Evolutionary conservation across 441 rosid species (phyloP).

Genomic region (Bocquillonia castaneifolia): DNA sequence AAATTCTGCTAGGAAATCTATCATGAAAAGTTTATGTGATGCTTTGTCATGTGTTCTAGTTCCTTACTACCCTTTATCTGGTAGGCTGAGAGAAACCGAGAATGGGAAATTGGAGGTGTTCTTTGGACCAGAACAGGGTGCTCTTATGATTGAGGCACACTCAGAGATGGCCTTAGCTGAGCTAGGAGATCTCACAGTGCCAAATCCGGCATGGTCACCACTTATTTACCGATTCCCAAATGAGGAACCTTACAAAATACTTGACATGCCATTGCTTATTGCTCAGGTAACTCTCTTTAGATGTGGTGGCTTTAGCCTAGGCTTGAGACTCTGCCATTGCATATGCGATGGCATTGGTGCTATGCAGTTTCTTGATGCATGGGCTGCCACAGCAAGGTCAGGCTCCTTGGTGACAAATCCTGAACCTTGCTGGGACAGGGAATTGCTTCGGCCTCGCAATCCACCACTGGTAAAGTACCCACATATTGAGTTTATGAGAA

Average conservation of each 20-base stretch:
- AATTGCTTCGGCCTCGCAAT: constrained; percentile 55
- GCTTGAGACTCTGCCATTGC: constrained; percentile 81
- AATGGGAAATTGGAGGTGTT: constrained; percentile 70
- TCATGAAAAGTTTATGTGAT: constrained; percentile 37
- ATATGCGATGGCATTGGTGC: constrained; percentile 90
- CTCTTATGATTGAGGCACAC: constrained; percentile 62
- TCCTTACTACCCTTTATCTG: constrained; percentile 80
- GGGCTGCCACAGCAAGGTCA: constrained; percentile 66
- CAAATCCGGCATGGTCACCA: constrained; percentile 88
- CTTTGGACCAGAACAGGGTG: constrained; percentile 70
- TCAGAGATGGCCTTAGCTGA: constrained; percentile 49
- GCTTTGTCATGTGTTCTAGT: constrained; percentile 62
- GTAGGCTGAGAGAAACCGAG: constrained; percentile 58
- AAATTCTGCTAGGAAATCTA: constrained; percentile 18
- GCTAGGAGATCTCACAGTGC: constrained; percentile 71
- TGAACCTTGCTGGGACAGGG: constrained; percentile 77
- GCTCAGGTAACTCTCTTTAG: constrained; percentile 72
- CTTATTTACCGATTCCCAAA: constrained; percentile 51
- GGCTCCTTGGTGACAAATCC: constrained; percentile 50
- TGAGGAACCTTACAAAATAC: constrained; percentile 72
- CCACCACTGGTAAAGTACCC: constrained; percentile 59
- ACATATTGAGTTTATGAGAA: constrained; percentile 62
- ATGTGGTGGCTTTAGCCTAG: constrained; percentile 83
- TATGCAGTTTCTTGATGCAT: constrained; percentile 73
- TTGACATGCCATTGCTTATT: constrained; percentile 72